phyloP scores from a whole-genome alignment of 2,329 filamentous ascomycete genomes.

The Tolypocladium inflatum region DNA sequence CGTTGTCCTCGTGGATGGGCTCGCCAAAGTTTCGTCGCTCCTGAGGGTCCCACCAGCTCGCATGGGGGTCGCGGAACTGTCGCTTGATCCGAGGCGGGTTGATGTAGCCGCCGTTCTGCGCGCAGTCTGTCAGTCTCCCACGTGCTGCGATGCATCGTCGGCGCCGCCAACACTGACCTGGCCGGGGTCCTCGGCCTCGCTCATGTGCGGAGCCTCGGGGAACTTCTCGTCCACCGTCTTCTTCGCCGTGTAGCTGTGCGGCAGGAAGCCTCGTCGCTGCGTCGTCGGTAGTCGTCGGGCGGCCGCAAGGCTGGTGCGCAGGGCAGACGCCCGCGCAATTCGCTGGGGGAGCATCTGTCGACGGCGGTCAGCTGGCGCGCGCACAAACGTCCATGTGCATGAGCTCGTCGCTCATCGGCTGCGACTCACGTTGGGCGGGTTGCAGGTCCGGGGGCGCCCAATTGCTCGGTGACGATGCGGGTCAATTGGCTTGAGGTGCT shows the following conservation, averaged over 20 bases:
- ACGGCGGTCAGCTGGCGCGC: neutral
- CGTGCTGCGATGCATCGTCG: neutral
- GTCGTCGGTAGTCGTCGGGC: constrained; percentile 40
- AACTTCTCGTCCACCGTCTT: constrained; percentile 42
- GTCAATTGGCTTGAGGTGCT: neutral
- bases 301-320: constrained; percentile 33
- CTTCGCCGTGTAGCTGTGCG: constrained; percentile 35
- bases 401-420: neutral
- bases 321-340: constrained; percentile 40
- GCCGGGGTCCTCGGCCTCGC: constrained; percentile 54
- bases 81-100: constrained; percentile 76
- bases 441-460: constrained; percentile 20
- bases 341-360: constrained; percentile 52
- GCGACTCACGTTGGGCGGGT: constrained; percentile 21
- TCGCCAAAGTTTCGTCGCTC: constrained; percentile 96
- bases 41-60: constrained; percentile 94
- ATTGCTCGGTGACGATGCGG: constrained; percentile 20
- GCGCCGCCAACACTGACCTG: constrained; percentile 41
- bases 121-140: neutral
- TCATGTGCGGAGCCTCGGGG: constrained; percentile 35
- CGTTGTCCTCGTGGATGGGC: constrained; percentile 92
- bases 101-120: constrained; percentile 73
- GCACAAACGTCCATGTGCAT: neutral
- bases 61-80: constrained; percentile 86
- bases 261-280: constrained; percentile 49